These are phyloP conservation scores for Pseudonectria buxi DNA, from an alignment of 2,329 filamentous ascomycete species.

Conservation along the genomic window DNA sequence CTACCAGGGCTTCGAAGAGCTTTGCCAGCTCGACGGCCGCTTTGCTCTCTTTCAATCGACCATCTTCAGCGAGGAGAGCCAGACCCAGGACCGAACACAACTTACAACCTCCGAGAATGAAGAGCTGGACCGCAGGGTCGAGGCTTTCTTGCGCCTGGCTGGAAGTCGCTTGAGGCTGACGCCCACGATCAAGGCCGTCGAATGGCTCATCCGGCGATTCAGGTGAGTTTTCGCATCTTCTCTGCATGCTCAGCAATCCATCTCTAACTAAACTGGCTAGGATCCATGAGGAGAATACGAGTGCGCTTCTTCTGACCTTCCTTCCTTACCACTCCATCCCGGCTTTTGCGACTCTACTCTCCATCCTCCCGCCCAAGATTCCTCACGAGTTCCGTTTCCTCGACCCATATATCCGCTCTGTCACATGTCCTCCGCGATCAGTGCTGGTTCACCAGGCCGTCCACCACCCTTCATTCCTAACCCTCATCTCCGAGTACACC, in stretches of 20 bases:
- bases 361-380: slow-evolving; percentile 72
- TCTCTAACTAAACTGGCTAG: slow-evolving; percentile 36
- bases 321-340: slow-evolving; percentile 86
- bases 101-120: slow-evolving; percentile 77
- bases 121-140: slow-evolving; percentile 69
- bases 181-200: slow-evolving; percentile 82
- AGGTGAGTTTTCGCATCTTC: slow-evolving; percentile 47
- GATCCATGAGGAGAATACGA: slow-evolving; percentile 85
- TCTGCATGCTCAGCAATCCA: neutral
- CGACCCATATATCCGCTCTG: slow-evolving; percentile 73
- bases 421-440: slow-evolving; percentile 69
- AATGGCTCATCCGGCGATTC: slow-evolving; percentile 92
- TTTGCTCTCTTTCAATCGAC: slow-evolving; percentile 69
- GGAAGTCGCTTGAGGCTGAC: slow-evolving; percentile 72
- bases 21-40: slow-evolving; percentile 77
- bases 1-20: slow-evolving; percentile 80
- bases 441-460: slow-evolving; percentile 78
- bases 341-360: slow-evolving; percentile 77
- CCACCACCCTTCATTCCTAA: slow-evolving; percentile 69
- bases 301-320: slow-evolving; percentile 72
- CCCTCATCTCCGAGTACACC: slow-evolving; percentile 70
- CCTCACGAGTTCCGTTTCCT: slow-evolving; percentile 76
- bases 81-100: slow-evolving; percentile 76
- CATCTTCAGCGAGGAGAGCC: slow-evolving; percentile 92
- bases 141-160: slow-evolving; percentile 75